phyloP scores from a whole-genome alignment of 352 stramenopile species.

The Poterioochromonas sp. region DNA sequence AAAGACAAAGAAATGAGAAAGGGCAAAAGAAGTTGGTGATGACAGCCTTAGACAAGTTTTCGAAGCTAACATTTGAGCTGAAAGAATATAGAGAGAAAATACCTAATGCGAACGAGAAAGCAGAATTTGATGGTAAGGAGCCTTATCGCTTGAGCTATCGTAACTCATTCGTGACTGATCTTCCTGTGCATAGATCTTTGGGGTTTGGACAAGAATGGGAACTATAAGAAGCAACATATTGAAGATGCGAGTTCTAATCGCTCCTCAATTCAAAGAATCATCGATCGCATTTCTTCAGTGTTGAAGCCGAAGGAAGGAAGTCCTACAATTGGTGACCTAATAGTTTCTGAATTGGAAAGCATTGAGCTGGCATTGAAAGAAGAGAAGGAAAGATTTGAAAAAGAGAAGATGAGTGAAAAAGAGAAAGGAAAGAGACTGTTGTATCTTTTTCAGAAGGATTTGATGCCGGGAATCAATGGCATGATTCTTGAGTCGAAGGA shows the following conservation, averaged over 20 bases:
- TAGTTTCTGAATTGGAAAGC: neutral
- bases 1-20: no score
- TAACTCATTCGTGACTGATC: neutral
- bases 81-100: neutral
- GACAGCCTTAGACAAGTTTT: neutral
- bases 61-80: neutral
- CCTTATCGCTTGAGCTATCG: neutral
- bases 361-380: neutral
- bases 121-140: neutral
- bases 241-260: no score
- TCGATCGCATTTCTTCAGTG: neutral
- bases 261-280: no score
- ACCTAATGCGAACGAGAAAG: neutral
- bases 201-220: neutral
- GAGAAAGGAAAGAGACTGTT: conserved; percentile 7
- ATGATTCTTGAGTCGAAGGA: conserved; percentile 12
- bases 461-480: neutral
- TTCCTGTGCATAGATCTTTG: neutral
- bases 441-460: conserved; percentile 16
- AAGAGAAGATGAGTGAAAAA: neutral
- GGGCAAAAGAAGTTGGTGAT: neutral
- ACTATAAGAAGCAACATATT: no score
- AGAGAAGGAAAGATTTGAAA: neutral
- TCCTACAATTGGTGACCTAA: neutral
- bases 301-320: neutral